Evolutionary conservation across 2,329 filamentous ascomycete species (phyloP).

Genomic region (Diaporthe destruens): DNA sequence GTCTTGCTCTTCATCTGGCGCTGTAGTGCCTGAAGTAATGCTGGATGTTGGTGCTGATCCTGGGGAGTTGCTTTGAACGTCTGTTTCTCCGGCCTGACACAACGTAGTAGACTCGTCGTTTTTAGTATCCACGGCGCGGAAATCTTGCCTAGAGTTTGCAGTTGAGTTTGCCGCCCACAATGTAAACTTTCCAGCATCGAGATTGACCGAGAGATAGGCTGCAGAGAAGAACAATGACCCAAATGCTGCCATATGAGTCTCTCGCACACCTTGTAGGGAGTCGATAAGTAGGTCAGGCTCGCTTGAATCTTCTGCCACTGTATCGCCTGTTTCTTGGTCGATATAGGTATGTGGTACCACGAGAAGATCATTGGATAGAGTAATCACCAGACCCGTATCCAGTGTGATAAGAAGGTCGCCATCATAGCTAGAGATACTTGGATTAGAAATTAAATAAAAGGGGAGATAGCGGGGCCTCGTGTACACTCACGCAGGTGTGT

Average conservation of each 20-base stretch:
- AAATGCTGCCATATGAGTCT: background rate
- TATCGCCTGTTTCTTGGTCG: background rate
- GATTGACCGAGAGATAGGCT: conserved; percentile 29
- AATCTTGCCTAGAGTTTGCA: background rate
- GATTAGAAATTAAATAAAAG: background rate
- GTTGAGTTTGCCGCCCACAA: conserved; percentile 20
- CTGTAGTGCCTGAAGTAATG: background rate
- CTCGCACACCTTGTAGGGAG: background rate
- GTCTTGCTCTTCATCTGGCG: background rate
- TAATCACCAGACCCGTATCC: background rate
- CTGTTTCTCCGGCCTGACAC: background rate
- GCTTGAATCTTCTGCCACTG: background rate
- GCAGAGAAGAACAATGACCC: conserved; percentile 23
- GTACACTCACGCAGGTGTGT: background rate
- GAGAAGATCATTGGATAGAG: background rate
- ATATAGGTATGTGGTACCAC: conserved; percentile 1
- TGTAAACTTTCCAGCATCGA: conserved; percentile 29
- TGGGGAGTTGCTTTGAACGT: background rate
- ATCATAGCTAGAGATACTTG: background rate
- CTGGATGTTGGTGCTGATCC: background rate
- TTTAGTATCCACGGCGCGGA: background rate
- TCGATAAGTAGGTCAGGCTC: conserved; percentile 9
- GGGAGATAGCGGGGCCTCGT: background rate
- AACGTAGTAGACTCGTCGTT: background rate
- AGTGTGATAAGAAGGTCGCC: background rate